A percentile compares a stretch with the other conserved stretches of the same genome.
Evolutionary conservation across 768 basidiomycete species (phyloP).

Genomic region (Erythrobasidium yunnanense): DNA sequence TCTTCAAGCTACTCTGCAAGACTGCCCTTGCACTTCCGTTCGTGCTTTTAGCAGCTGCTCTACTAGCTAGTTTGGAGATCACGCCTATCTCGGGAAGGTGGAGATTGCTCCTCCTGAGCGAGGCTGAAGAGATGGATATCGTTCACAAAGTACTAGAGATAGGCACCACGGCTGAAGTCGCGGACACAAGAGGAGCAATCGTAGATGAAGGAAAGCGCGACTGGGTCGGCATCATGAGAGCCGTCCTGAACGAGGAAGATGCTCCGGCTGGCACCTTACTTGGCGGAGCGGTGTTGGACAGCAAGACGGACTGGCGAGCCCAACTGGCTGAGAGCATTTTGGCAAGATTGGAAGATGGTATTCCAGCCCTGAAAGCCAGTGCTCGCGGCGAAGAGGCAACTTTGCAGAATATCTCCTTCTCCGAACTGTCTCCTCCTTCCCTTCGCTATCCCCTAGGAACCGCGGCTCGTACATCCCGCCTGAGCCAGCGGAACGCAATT

Average conservation of each 20-base stretch:
- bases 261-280: constrained; percentile 29
- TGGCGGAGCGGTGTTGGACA: constrained; percentile 50
- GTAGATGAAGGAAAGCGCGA: constrained; percentile 1
- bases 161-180: not conserved
- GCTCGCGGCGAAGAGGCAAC: not conserved
- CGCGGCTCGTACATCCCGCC: constrained; percentile 23
- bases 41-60: constrained; percentile 31
- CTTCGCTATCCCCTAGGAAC: constrained; percentile 39
- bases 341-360: constrained; percentile 61
- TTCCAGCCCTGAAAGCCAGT: constrained; percentile 52
- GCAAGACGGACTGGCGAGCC: constrained; percentile 72
- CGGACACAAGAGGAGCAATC: not conserved
- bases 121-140: constrained; percentile 33
- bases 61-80: constrained; percentile 28
- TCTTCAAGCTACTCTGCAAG: constrained; percentile 31
- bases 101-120: constrained; percentile 33
- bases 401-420: too few relatives aligned
- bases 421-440: too few relatives aligned
- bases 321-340: constrained; percentile 73
- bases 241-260: constrained; percentile 32
- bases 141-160: constrained; percentile 17
- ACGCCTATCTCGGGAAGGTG: constrained; percentile 35
- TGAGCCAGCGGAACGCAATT: constrained; percentile 59
- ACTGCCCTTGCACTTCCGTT: constrained; percentile 30
- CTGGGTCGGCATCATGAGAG: constrained; percentile 34